A percentile compares a stretch with the other conserved stretches of the same genome.
These are phyloP conservation scores for Cicer pinnatifidum DNA, from an alignment of 306 rosid genomes.

Conservation along the genomic window DNA sequence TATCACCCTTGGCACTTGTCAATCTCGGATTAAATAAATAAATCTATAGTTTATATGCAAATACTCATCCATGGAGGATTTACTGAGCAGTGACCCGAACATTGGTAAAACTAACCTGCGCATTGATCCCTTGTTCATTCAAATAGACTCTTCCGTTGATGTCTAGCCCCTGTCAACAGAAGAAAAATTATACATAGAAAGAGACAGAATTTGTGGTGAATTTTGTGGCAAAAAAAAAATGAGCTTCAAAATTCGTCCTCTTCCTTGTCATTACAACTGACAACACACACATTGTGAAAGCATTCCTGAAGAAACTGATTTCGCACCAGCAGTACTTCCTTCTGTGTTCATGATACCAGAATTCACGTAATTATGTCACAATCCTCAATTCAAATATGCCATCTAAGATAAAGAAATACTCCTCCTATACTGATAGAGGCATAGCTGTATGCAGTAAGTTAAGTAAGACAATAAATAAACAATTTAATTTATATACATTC, in stretches of 20 bases:
- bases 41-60: conserved; percentile 2
- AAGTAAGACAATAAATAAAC: not conserved
- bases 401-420: not conserved
- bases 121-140: conserved; percentile 89
- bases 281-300: conserved; percentile 1
- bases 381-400: conserved; percentile 22
- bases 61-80: not conserved
- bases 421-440: not conserved
- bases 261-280: conserved; percentile 27
- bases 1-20: conserved; percentile 16
- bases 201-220: conserved; percentile 25
- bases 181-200: conserved; percentile 36
- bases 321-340: not conserved
- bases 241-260: conserved; percentile 23
- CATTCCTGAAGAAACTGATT: conserved; percentile 14
- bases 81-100: not conserved
- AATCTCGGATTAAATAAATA: conserved; percentile 16
- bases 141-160: conserved; percentile 80
- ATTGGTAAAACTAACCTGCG: conserved; percentile 66
- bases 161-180: conserved; percentile 62
- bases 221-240: conserved; percentile 36
- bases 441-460: not conserved
- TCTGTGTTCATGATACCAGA: conserved; percentile 9
- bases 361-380: not conserved
- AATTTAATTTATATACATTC: no score